Evolutionary conservation across 2,329 filamentous ascomycete species (phyloP).

Genomic region (Aspergillus sp.): DNA sequence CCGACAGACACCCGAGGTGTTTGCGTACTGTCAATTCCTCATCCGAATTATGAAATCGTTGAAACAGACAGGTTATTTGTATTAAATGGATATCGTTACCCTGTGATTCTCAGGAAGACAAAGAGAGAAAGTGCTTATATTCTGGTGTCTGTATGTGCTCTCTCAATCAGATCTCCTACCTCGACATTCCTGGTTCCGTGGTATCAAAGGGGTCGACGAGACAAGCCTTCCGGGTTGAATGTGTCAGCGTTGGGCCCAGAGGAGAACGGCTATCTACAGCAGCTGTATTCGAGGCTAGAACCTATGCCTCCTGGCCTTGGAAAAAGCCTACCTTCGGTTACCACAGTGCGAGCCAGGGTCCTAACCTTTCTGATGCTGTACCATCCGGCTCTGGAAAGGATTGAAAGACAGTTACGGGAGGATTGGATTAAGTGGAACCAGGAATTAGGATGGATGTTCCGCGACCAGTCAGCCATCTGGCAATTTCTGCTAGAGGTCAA

Average conservation of each 20-base stretch:
- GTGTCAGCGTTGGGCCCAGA: not conserved
- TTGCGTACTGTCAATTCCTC: not conserved
- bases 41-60: not conserved
- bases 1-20: not conserved
- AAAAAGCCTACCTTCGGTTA: no score
- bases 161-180: not conserved
- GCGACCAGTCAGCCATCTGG: constrained; percentile 6
- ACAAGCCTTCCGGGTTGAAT: not conserved
- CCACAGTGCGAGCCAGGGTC: not conserved
- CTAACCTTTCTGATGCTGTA: not conserved
- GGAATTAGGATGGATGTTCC: constrained; percentile 2
- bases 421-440: not conserved
- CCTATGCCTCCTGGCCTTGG: not conserved
- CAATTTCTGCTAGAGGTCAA: not conserved
- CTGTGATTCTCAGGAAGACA: constrained; percentile 1
- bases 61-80: not conserved
- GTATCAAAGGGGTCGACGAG: not conserved
- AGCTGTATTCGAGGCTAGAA: not conserved
- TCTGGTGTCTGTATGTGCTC: not conserved
- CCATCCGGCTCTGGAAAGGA: not conserved
- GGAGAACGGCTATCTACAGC: not conserved
- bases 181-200: not conserved
- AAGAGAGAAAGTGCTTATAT: not conserved
- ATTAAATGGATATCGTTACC: constrained; percentile 1
- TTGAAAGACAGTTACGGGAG: not conserved